Conservation (phyloP, 495 filamentous ascomycete species). For the Penicillium pulvis region DNA sequence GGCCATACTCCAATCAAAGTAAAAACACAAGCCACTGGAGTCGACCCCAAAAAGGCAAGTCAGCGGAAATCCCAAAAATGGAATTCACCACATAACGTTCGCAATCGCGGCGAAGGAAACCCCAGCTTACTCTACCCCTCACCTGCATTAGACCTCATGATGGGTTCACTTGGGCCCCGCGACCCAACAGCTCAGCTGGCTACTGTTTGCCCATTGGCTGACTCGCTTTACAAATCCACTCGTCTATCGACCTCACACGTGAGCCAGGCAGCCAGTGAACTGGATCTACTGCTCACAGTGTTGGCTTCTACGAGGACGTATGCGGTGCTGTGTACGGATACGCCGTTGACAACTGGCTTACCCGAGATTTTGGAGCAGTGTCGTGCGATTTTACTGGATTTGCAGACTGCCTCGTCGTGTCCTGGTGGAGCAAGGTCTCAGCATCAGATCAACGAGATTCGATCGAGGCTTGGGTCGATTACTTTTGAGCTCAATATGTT, state of each 20-base stretch:
- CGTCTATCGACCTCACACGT: slow-evolving; percentile 12
- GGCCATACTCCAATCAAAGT: no score
- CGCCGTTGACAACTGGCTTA: not conserved
- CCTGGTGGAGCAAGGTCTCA: slow-evolving; percentile 3
- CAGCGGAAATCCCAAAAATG: not conserved
- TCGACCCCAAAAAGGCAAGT: not conserved
- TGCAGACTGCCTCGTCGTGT: slow-evolving; percentile 14
- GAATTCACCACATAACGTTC: not conserved
- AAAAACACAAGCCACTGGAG: no score
- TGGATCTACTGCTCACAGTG: slow-evolving; percentile 14
- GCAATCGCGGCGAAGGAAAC: not conserved
- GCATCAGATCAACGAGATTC: slow-evolving; percentile 15
- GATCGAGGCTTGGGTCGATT: slow-evolving; percentile 15
- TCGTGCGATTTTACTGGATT: slow-evolving; percentile 13
- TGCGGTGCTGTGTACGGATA: not conserved
- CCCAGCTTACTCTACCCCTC: not conserved
- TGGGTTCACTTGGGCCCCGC: slow-evolving; percentile 15
- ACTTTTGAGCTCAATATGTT: slow-evolving; percentile 21
- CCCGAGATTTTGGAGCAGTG: slow-evolving; percentile 12
- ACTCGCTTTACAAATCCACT: slow-evolving; percentile 21
- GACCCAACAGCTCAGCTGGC: slow-evolving; percentile 6
- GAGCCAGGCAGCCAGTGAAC: slow-evolving; percentile 20
- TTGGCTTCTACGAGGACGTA: slow-evolving; percentile 9
- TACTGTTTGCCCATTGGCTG: slow-evolving; percentile 14
- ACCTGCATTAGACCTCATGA: slow-evolving; percentile 4